Evolutionary conservation across 2,329 filamentous ascomycete genomes (phyloP), one percentile per base, ranked within the genome.

Genomic region (Chaetomium sp.): DNA sequence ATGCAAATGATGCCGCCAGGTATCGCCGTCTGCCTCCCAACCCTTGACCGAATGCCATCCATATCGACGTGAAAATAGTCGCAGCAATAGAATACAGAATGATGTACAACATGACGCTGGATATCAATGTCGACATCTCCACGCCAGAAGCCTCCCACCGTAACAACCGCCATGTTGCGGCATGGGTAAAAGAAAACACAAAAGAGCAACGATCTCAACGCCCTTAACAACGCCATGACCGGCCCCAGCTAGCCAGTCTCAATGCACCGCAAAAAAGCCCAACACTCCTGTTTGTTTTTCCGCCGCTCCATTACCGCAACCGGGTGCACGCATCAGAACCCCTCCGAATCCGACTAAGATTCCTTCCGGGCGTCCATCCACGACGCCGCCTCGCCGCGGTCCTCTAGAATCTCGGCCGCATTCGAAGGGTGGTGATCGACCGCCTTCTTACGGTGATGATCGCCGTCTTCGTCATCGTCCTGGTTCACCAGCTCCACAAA

Each of bases 401-500:
- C 67, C 51, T 70, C 70, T 49, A 66, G 33, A 8, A 68, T 35
- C 42, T 65, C 60, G 10, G 60, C 57, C 57, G 57, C 63, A 21
- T 56, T 56, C 27, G 66, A 56, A 29, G 64, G 56, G 7, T 63
- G 59, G 12, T 54, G 53, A 3, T 62, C 61, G 13, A 16, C 55
- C 63, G 74, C 77, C 70, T 80, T 81, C 10, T 63, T 31, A 13
- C 31, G 31, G 33, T 56, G 49, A n/a, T 62, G 53, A 23, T 53
- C 53, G 6, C 54, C 60, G 8, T 81, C 80, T 4, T 83, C 82
- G 27, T 80, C 77, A 13, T 84, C 81, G 19, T 83, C 81, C 63
- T 82, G 78, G 64, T 85, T 83, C 3, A 82, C 84, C 68, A 86
- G 78, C 51, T 85, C 83, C 53, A 81, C 78, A 71, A 85, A 85